Evolutionary conservation across 2,329 filamentous ascomycete species (phyloP).

Genomic region (Aspergillus sp.): DNA sequence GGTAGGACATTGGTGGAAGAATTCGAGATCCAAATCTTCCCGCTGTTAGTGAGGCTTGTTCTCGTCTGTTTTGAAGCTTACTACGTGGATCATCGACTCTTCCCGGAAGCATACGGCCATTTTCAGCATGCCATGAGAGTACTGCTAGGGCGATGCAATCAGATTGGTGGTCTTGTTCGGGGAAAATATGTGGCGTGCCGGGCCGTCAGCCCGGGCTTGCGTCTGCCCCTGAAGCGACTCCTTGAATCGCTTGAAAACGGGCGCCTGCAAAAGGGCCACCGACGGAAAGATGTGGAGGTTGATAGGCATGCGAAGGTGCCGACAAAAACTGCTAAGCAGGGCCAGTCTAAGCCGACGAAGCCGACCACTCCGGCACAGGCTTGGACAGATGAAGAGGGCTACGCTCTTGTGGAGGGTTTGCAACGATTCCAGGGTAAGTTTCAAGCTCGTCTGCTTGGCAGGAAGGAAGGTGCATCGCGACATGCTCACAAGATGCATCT

Average conservation of each 20-base stretch:
- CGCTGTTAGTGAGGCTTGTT: conserved; percentile 20
- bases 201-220: conserved; percentile 11
- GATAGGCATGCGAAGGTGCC: no score
- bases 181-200: conserved; percentile 11
- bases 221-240: conserved; percentile 14
- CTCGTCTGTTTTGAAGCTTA: conserved; percentile 24
- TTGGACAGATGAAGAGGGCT: conserved; percentile 29
- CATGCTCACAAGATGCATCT: not conserved
- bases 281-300: not conserved
- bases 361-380: not conserved
- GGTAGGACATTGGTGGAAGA: conserved; percentile 17
- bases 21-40: conserved; percentile 24
- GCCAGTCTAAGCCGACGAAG: not conserved
- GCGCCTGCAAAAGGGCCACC: not conserved
- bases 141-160: conserved; percentile 17
- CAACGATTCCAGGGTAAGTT: conserved; percentile 23
- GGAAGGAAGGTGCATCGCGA: not conserved
- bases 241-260: conserved; percentile 12
- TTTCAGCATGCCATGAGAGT: conserved; percentile 21
- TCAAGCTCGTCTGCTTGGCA: not conserved
- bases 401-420: conserved; percentile 29
- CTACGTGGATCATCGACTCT: conserved; percentile 14
- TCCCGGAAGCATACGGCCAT: conserved; percentile 18
- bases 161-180: conserved; percentile 14
- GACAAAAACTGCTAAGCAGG: no score